phyloP scores from a whole-genome alignment of 2,329 filamentous ascomycete species.

The Neopestalotiopsis sp. region DNA sequence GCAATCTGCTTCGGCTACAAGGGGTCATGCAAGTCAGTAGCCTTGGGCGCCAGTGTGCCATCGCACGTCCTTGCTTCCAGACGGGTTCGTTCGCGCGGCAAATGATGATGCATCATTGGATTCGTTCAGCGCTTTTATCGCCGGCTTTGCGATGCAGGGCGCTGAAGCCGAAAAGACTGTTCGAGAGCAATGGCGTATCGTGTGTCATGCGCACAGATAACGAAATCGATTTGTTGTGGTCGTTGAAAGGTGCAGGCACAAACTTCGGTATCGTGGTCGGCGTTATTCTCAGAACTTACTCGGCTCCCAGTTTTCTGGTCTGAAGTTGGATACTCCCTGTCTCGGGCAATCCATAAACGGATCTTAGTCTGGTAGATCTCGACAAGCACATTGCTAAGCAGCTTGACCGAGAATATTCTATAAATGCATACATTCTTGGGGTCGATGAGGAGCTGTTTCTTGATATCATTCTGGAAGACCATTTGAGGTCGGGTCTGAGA shows the following conservation, averaged over 20 bases:
- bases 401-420: no score
- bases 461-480: no score
- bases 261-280: conserved; percentile 65
- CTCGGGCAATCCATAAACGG: conserved; percentile 36
- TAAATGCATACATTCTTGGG: no score
- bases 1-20: no score
- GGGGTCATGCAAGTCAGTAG: no score
- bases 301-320: conserved; percentile 45
- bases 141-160: conserved; percentile 48
- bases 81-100: conserved; percentile 46
- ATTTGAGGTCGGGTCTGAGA: no score
- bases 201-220: conserved; percentile 59
- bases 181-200: conserved; percentile 50
- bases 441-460: no score
- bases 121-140: conserved; percentile 57
- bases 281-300: conserved; percentile 54
- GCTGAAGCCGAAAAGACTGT: conserved; percentile 36
- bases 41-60: conserved; percentile 42
- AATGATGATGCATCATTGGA: conserved; percentile 53
- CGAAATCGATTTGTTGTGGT: conserved; percentile 61
- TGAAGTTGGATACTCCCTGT: conserved; percentile 48
- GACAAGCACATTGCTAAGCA: conserved; percentile 44
- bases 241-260: conserved; percentile 62
- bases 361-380: conserved; percentile 44
- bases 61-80: conserved; percentile 51